These are phyloP conservation scores for Sequoia sempervirens DNA, from an alignment of 75 land plant species.

Conservation along the genomic window DNA sequence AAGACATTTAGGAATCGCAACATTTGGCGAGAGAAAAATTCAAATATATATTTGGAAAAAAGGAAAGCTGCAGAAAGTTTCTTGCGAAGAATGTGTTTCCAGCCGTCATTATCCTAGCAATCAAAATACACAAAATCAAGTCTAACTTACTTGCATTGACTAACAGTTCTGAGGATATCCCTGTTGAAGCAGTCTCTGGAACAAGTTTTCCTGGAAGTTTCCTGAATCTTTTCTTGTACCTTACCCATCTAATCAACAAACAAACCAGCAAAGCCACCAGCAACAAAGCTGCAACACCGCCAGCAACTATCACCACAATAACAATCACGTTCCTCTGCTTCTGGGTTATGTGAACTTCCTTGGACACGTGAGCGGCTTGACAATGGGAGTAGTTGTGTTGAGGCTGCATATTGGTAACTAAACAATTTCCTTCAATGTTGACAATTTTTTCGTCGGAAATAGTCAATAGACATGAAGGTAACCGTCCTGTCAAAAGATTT, in stretches of 20 bases:
- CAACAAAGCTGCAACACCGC: slow-evolving; percentile 29
- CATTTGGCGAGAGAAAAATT: not conserved
- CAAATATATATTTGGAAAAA: not conserved
- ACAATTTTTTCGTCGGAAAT: slow-evolving; percentile 28
- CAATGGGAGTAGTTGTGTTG: slow-evolving; percentile 53
- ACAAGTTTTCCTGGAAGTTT: slow-evolving; percentile 14
- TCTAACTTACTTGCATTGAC: slow-evolving; percentile 56
- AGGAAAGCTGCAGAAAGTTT: not conserved
- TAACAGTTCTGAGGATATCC: slow-evolving; percentile 35
- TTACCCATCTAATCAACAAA: slow-evolving; percentile 17
- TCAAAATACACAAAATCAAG: not conserved
- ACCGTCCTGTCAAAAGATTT: slow-evolving; percentile 63
- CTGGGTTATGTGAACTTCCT: not conserved
- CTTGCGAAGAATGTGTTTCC: not conserved
- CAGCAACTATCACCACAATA: slow-evolving; percentile 42
- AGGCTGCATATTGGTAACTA: slow-evolving; percentile 26
- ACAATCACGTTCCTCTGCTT: slow-evolving; percentile 8
- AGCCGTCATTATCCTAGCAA: not conserved
- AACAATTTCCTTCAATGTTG: slow-evolving; percentile 57
- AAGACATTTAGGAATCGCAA: not conserved
- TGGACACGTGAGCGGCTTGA: slow-evolving; percentile 19
- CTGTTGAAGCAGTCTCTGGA: slow-evolving; percentile 18
- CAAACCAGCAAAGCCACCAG: slow-evolving; percentile 25
- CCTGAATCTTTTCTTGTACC: slow-evolving; percentile 7
- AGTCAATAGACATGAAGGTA: slow-evolving; percentile 52